A percentile compares a stretch with the other conserved stretches of the same genome.
Evolutionary conservation across 2,329 filamentous ascomycete genomes (phyloP).

Genomic region (Claviceps paspali): DNA sequence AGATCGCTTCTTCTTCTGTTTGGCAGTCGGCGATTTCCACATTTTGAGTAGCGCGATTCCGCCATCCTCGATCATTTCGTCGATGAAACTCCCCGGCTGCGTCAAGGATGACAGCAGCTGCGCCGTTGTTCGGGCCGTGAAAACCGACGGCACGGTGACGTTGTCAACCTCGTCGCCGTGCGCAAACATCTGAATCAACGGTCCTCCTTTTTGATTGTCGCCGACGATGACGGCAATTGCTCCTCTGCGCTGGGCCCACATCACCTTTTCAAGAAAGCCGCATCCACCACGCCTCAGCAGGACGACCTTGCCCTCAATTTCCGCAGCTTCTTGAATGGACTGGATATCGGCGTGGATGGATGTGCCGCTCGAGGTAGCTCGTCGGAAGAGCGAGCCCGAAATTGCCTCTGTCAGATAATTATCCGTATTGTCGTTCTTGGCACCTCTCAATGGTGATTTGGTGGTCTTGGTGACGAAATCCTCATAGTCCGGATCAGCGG

Average conservation of each 20-base stretch:
- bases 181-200: conserved; percentile 96
- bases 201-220: conserved; percentile 78
- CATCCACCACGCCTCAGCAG: conserved; percentile 85
- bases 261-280: conserved; percentile 91
- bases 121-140: conserved; percentile 88
- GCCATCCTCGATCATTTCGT: conserved; percentile 44
- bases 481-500: conserved; percentile 15
- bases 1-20: conserved; percentile 18
- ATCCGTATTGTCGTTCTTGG: conserved; percentile 62
- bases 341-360: conserved; percentile 74
- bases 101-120: conserved; percentile 82
- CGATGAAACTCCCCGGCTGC: conserved; percentile 50
- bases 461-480: conserved; percentile 7
- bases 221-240: conserved; percentile 85
- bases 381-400: conserved; percentile 16
- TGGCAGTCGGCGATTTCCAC: conserved; percentile 29
- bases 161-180: conserved; percentile 81
- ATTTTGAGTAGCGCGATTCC: conserved; percentile 40
- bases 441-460: conserved; percentile 3
- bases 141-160: conserved; percentile 82
- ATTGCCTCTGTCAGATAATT: conserved; percentile 56
- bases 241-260: conserved; percentile 88
- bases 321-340: conserved; percentile 76
- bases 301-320: conserved; percentile 87
- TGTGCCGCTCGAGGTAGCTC: conserved; percentile 19